Percentiles rank a stretch among this genome's conserved stretches.
These are phyloP conservation scores for Globisporangium heterothallicum DNA, from an alignment of 352 stramenopile genomes.

Conservation along the genomic window DNA sequence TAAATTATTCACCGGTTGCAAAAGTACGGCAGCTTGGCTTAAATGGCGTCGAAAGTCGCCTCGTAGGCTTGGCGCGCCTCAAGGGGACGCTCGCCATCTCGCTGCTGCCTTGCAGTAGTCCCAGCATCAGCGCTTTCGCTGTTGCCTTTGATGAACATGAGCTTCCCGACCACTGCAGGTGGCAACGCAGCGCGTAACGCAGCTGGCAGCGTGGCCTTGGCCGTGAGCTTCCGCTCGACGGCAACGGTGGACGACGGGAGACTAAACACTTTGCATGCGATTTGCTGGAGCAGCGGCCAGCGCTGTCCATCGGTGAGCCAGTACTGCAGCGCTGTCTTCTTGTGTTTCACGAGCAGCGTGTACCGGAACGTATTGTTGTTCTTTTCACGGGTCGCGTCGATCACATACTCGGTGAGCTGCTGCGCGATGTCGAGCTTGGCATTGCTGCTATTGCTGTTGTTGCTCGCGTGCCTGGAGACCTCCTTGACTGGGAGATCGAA, in stretches of 20 bases:
- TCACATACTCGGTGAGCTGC: slow-evolving; percentile 29
- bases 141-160: slow-evolving; percentile 8
- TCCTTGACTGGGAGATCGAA: slow-evolving; percentile 12
- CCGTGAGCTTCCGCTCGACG: neutral
- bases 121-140: neutral
- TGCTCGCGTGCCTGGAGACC: too few relatives aligned
- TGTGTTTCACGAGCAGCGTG: slow-evolving; percentile 19
- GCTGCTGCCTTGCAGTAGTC: neutral
- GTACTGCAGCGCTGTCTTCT: slow-evolving; percentile 29
- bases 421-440: slow-evolving; percentile 17
- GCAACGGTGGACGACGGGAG: neutral
- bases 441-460: slow-evolving; percentile 6
- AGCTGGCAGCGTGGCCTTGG: neutral
- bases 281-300: slow-evolving; percentile 25
- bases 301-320: slow-evolving; percentile 25
- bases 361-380: slow-evolving; percentile 19
- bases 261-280: slow-evolving; percentile 21
- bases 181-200: neutral
- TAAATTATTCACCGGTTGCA: too few relatives aligned
- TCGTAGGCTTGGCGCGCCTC: neutral
- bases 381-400: slow-evolving; percentile 21
- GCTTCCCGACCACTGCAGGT: slow-evolving; percentile 1
- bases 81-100: neutral
- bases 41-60: too few relatives aligned
- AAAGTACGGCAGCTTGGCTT: too few relatives aligned